Conservation (phyloP, 805 yeast species). For the Allodekkera sacchari region DNA sequence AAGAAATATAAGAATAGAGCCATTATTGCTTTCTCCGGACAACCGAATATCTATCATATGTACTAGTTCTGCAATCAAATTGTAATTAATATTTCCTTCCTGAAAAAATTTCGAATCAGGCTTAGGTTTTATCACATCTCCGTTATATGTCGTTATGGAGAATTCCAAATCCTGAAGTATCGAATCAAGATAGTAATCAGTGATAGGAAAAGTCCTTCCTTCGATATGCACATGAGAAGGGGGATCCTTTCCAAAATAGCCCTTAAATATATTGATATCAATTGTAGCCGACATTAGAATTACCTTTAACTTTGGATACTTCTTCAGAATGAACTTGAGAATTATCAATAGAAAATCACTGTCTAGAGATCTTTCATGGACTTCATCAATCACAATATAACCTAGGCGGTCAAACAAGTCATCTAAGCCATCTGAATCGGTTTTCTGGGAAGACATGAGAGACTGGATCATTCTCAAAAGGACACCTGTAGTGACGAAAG, state of each 20-base stretch:
- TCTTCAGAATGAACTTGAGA: conserved; percentile 50
- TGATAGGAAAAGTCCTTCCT: conserved; percentile 90
- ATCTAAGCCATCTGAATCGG: conserved; percentile 17
- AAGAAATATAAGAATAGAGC: conserved; percentile 76
- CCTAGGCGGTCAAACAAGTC: conserved; percentile 46
- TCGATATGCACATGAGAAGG: conserved; percentile 62
- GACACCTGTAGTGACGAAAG: conserved; percentile 91
- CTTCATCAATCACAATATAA: conserved; percentile 84
- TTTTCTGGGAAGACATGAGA: conserved; percentile 20
- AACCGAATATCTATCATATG: conserved; percentile 43
- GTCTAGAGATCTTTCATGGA: conserved; percentile 92
- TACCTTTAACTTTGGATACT: conserved; percentile 50
- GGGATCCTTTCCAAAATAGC: conserved; percentile 47
- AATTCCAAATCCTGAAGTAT: conserved; percentile 53
- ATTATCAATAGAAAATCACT: conserved; percentile 78
- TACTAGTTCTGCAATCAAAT: conserved; percentile 54
- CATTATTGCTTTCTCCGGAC: conserved; percentile 32
- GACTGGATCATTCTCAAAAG: conserved; percentile 75
- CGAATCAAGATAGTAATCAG: conserved; percentile 65
- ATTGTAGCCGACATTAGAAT: conserved; percentile 94
- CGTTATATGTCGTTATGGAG: conserved; percentile 26
- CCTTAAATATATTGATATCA: conserved; percentile 55
- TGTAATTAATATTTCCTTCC: conserved; percentile 65
- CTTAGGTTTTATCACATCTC: conserved; percentile 41
- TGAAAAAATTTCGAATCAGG: conserved; percentile 61